phyloP scores from a whole-genome alignment of 306 rosid genomes.

The Begonia fuchsioides region DNA sequence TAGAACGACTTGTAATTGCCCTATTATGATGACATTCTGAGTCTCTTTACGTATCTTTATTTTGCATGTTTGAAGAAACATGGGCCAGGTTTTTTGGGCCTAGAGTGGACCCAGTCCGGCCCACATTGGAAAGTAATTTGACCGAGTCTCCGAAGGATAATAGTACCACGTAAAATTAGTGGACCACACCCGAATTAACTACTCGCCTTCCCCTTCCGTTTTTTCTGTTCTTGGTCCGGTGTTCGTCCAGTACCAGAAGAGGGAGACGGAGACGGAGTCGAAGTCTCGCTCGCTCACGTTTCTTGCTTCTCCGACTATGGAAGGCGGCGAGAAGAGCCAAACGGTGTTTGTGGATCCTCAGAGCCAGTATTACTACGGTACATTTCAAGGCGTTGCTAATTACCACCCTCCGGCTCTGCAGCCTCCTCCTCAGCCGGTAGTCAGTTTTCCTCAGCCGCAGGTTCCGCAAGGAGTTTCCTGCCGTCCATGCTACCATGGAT shows the following conservation, averaged over 20 bases:
- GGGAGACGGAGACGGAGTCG: background rate
- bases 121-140: too few species aligned
- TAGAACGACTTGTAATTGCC: too few species aligned
- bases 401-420: slow-evolving; percentile 28
- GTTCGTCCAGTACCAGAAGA: background rate
- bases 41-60: too few species aligned
- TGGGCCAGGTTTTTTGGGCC: too few species aligned
- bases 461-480: slow-evolving; percentile 15
- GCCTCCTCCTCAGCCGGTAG: slow-evolving; percentile 21
- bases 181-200: background rate
- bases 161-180: too few species aligned
- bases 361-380: slow-evolving; percentile 50
- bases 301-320: slow-evolving; percentile 19
- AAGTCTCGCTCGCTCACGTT: background rate
- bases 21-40: too few species aligned
- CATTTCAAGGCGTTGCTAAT: slow-evolving; percentile 83
- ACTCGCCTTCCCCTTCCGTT: background rate
- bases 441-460: slow-evolving; percentile 36
- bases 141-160: too few species aligned
- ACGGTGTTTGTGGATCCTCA: slow-evolving; percentile 18
- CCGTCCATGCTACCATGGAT: slow-evolving; percentile 20
- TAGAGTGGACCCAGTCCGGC: too few species aligned
- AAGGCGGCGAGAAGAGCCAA: slow-evolving; percentile 29
- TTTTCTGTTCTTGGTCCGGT: background rate
- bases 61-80: too few species aligned